These are phyloP conservation scores for Phoenix roebelenii DNA, from an alignment of 176 grass and related monocot genomes.

Conservation along the genomic window DNA sequence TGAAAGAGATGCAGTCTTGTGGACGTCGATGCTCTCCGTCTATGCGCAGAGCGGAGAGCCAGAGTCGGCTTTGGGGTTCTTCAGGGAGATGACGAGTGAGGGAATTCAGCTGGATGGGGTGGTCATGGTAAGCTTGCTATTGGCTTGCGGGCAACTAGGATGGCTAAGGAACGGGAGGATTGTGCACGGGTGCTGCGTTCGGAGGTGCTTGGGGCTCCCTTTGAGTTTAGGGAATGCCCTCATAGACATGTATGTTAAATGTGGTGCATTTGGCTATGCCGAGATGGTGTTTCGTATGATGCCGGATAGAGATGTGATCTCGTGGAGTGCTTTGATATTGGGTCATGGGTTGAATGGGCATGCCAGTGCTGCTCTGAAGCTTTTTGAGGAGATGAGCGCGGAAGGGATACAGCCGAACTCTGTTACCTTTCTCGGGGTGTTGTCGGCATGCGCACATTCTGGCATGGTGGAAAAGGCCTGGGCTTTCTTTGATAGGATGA, in stretches of 20 bases:
- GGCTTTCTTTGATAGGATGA: conserved; percentile 44
- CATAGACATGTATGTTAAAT: conserved; percentile 69
- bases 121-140: conserved; percentile 62
- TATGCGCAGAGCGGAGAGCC: conserved; percentile 43
- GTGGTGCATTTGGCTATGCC: conserved; percentile 46
- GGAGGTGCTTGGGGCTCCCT: conserved; percentile 24
- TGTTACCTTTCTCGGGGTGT: conserved; percentile 53
- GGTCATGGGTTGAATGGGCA: conserved; percentile 63
- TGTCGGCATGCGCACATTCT: conserved; percentile 56
- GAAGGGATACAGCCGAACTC: conserved; percentile 39
- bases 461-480: conserved; percentile 59
- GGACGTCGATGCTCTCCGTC: conserved; percentile 68
- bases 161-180: conserved; percentile 34
- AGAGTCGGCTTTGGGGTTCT: conserved; percentile 32
- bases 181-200: conserved; percentile 34
- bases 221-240: conserved; percentile 50
- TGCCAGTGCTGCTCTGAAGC: conserved; percentile 30
- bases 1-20: conserved; percentile 48
- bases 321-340: conserved; percentile 65
- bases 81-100: conserved; percentile 32
- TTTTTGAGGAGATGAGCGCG: conserved; percentile 43
- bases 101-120: conserved; percentile 41
- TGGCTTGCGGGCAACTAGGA: conserved; percentile 47
- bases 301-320: conserved; percentile 56
- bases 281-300: conserved; percentile 36